Evolutionary conservation across 148 eudicot species (phyloP).

Genomic region (Vaccinium macrocarpon): DNA sequence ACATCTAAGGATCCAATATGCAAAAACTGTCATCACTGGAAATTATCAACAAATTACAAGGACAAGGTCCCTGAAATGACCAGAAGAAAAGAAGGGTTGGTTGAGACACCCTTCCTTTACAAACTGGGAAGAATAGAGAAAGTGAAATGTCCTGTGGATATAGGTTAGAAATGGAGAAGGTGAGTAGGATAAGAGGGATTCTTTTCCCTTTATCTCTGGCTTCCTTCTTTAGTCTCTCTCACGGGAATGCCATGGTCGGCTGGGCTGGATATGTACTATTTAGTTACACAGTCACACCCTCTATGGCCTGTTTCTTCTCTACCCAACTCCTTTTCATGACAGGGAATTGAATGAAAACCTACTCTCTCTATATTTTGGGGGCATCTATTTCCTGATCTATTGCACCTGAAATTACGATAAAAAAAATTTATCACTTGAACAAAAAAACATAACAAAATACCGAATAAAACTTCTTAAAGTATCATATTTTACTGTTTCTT

Average conservation of each 20-base stretch:
- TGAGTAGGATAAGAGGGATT: slow-evolving; percentile 24
- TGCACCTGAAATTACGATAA: background rate
- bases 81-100: slow-evolving; percentile 21
- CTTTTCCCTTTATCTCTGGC: slow-evolving; percentile 16
- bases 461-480: background rate
- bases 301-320: slow-evolving; percentile 27
- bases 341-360: slow-evolving; percentile 36
- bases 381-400: slow-evolving; percentile 19
- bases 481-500: background rate
- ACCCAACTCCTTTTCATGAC: slow-evolving; percentile 33
- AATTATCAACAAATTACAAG: background rate
- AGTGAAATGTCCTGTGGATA: slow-evolving; percentile 11
- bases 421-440: no score
- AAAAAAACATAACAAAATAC: background rate
- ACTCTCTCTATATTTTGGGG: background rate
- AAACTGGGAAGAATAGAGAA: slow-evolving; percentile 16
- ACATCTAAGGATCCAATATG: slow-evolving; percentile 22
- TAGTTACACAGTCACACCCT: background rate
- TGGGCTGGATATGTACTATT: slow-evolving; percentile 16
- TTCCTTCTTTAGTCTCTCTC: slow-evolving; percentile 38
- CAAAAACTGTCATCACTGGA: background rate
- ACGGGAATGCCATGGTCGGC: slow-evolving; percentile 44
- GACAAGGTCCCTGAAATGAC: slow-evolving; percentile 10
- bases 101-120: background rate
- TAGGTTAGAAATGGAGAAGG: slow-evolving; percentile 14